Evolutionary conservation across 1,139 yeast species (phyloP), one percentile per base, ranked within the genome.

Genomic region (Geotrichum phurueaensis): DNA sequence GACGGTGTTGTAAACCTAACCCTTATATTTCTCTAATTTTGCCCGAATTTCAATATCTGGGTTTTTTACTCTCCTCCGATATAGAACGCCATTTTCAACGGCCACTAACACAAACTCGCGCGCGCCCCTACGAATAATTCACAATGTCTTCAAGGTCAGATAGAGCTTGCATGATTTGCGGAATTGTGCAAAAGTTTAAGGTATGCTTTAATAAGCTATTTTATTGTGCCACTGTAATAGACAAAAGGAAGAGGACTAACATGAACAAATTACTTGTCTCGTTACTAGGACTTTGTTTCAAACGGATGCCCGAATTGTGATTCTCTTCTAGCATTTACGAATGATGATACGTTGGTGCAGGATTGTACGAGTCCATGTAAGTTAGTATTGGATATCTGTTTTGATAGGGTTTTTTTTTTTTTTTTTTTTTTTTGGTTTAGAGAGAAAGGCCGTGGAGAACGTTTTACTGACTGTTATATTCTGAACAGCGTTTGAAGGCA

Each of bases 241-340:
- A 31, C 7, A 25, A 51, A 51, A 18, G n/a, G 18, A 18, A 22
- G 9, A 5, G 5, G 4, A 48, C n/a, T 22, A 20, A 22, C 45
- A 48, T 47, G 27, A 12, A 12, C 20, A 15, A 12, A 20, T n/a
- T 15, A 45, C n/a, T 36, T 51, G 45, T 18, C 25, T 18, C 20
- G 27, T 36, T 66, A 71, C 1, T 67, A 76, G 76, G 82, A 83
- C 69, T 94, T 92, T 72, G 83, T 88, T 58, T 85, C 84, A 60
- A 83, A 84, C 27, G 98, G 98, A 12, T 94, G 99, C 74, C 99
- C 99, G n/a, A 94, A 94, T 77, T 94, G 99, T 76, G 98, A 90
- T 70, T 85, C 94, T 61, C 86, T 91, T 54, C 79, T 88, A 69
- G 87, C 85, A 65, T 85, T 86, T 71, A 86, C 85, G 60, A 94